Conservation (phyloP, 495 filamentous ascomycete species). For the Aspergillus asperescens region DNA sequence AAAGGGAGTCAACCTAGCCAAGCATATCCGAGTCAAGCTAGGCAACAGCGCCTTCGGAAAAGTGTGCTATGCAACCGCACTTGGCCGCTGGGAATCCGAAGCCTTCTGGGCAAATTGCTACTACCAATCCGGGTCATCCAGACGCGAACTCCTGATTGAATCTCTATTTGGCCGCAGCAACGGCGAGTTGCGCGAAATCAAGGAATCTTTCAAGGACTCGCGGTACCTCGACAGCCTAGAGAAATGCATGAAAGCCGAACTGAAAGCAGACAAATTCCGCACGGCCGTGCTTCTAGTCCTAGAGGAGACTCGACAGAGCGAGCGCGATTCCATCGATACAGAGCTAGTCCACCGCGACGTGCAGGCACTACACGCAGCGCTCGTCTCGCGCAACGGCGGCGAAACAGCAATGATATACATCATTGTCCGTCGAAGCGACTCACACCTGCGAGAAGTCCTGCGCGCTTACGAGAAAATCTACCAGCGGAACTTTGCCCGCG, state of each 20-base stretch:
- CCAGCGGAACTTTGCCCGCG: constrained; percentile 73
- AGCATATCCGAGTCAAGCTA: constrained; percentile 79
- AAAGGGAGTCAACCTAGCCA: constrained; percentile 89
- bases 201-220: constrained; percentile 86
- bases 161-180: constrained; percentile 84
- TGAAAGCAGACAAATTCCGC: constrained; percentile 93
- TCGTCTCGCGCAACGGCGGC: constrained; percentile 71
- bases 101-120: constrained; percentile 98
- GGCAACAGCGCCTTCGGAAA: constrained; percentile 78
- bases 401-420: constrained; percentile 89
- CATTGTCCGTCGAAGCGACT: constrained; percentile 71
- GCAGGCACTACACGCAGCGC: constrained; percentile 59
- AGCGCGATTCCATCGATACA: constrained; percentile 52
- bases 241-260: constrained; percentile 82
- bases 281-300: constrained; percentile 79
- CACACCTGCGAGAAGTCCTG: constrained; percentile 75
- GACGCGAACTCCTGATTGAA: constrained; percentile 87
- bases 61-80: constrained; percentile 79
- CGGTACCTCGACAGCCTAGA: constrained; percentile 80
- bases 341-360: constrained; percentile 67
- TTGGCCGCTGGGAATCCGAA: constrained; percentile 89
- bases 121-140: constrained; percentile 83
- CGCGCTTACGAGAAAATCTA: constrained; percentile 64
- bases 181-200: constrained; percentile 81
- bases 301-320: constrained; percentile 77